These are phyloP conservation scores for Larix sibirica DNA, from an alignment of 83 land plant species.

Conservation along the genomic window DNA sequence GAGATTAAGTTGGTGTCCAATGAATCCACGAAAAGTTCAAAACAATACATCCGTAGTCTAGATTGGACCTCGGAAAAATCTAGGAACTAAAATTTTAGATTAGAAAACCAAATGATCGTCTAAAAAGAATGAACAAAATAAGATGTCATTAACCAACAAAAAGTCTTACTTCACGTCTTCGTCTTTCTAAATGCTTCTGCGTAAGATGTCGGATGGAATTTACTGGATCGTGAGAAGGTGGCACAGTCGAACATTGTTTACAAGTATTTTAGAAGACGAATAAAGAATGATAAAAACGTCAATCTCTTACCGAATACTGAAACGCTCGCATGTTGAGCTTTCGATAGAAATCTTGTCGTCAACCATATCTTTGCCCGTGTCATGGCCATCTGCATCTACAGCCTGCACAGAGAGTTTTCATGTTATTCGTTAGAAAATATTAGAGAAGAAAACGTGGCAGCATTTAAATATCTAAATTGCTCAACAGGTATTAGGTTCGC, in stretches of 20 bases:
- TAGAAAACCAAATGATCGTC: background rate
- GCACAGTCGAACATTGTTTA: too few relatives aligned
- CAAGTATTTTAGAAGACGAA: too few relatives aligned
- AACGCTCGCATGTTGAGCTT: background rate
- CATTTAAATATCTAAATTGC: background rate
- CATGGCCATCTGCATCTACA: background rate
- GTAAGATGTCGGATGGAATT: too few relatives aligned
- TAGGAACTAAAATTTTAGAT: background rate
- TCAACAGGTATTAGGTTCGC: background rate
- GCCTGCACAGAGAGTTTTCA: background rate
- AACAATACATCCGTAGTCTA: background rate
- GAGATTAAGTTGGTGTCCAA: too few relatives aligned
- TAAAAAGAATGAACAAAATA: background rate
- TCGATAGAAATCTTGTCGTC: background rate
- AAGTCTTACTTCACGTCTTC: background rate
- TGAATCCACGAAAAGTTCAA: background rate
- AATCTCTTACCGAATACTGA: slow-evolving; percentile 3
- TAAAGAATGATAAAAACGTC: background rate
- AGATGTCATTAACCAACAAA: background rate
- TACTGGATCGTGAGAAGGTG: too few relatives aligned
- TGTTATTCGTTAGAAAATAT: background rate
- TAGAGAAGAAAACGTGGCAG: background rate
- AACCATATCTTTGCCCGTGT: background rate
- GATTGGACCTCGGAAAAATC: background rate
- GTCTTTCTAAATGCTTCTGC: background rate